Evolutionary conservation across 2,329 filamentous ascomycete species (phyloP).

Genomic region (Fusarium marasasianum): DNA sequence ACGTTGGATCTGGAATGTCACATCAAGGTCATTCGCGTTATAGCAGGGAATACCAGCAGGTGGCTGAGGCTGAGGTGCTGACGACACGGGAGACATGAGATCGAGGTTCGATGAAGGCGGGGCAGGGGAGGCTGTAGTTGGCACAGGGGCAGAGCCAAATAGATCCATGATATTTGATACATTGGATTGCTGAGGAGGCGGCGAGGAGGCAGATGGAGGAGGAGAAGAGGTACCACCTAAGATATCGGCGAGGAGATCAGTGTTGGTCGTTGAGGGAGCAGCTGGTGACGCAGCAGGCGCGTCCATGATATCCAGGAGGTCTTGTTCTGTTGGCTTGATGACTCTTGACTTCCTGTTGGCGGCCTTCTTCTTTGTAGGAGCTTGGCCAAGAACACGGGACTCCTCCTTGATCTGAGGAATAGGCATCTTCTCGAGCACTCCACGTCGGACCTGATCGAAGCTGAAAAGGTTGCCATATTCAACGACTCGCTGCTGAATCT

Average conservation of each 20-base stretch:
- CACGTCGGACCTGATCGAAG: constrained; percentile 85
- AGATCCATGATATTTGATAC: constrained; percentile 88
- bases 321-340: constrained; percentile 87
- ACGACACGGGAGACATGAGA: constrained; percentile 59
- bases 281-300: constrained; percentile 64
- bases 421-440: constrained; percentile 97
- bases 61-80: constrained; percentile 49
- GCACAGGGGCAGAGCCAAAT: constrained; percentile 65
- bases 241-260: constrained; percentile 91
- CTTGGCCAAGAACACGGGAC: constrained; percentile 87
- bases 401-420: constrained; percentile 96
- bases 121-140: constrained; percentile 45
- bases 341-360: constrained; percentile 80
- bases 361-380: constrained; percentile 73
- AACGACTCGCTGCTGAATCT: constrained; percentile 94
- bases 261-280: constrained; percentile 71
- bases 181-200: constrained; percentile 65
- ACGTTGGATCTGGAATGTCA: constrained; percentile 86
- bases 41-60: constrained; percentile 77
- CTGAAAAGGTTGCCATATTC: constrained; percentile 96
- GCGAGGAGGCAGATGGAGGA: constrained; percentile 49
- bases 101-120: constrained; percentile 58
- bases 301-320: constrained; percentile 93
- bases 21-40: constrained; percentile 82
- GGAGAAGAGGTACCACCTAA: constrained; percentile 75